Base-by-base conservation (phyloP, 2,329 filamentous ascomycete species). In the Xylariaceae sp. region DNA sequence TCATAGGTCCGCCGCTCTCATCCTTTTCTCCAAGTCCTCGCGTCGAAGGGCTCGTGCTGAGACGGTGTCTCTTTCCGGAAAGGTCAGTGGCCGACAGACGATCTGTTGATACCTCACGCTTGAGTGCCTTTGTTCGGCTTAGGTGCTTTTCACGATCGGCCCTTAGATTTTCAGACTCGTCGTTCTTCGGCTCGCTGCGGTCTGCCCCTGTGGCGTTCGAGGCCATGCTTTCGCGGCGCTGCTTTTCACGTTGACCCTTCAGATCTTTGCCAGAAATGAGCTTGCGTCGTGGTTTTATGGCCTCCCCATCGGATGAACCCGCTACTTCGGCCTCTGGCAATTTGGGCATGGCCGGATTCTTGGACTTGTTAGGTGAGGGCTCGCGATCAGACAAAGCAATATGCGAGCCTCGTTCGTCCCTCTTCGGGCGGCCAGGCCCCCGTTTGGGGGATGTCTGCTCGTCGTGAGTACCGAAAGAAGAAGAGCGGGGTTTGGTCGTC, bases 211-310 rank as follows among this genome's bases (percentile, higher is more conserved):
- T 77, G 19, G 70, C 62, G 31, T 66, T 78, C 2, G 77, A 80
- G 0, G 64, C 70, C 61, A 79, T 63, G 53, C 76, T 81, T 31
- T 72, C 66, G 5, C 78, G 73, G 13, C 76, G 67, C 47, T 78
- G 73, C 55, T 73, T 74, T 38, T 77, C 72, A 13, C 73, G 66
- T 52, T 78, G 74, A 8, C 73, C 74, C 44, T 77, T 75, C 27
- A 81, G 59, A 40, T 82, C 78, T 36, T 71, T 73, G 24, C 78
- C 78, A 1, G 78, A 82, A 14, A 83, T 68, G 9, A 83, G 67
- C 53, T 81, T 83, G 27, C 76, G 68, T 16, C 78, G 65, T 2
- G 78, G 77, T 53, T 81, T 83, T 15, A 67, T 57, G 7, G 71
- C 59, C 53, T 79, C 76, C 2, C 70, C 77, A 52, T 74, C 74